These are phyloP conservation scores for Boletellus emodensis DNA, from an alignment of 768 basidiomycete genomes.

Conservation along the genomic window DNA sequence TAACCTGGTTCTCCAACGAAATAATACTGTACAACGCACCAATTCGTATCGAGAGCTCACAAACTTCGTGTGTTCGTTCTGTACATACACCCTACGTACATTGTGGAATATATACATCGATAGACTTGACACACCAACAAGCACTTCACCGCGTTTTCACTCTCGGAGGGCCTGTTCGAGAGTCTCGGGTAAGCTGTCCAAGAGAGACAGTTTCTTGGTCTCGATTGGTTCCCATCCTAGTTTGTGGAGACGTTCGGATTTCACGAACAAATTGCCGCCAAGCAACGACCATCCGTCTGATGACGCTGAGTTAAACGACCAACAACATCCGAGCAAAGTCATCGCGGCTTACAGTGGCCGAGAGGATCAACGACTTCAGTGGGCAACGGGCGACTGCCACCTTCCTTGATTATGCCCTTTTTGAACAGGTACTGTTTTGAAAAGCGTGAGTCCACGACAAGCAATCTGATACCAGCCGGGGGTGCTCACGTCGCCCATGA, in stretches of 20 bases:
- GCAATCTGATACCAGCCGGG: background rate
- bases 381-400: slow-evolving; percentile 33
- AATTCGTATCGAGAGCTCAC: background rate
- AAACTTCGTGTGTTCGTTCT: slow-evolving; percentile 4
- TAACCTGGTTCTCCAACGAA: background rate
- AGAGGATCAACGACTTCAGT: slow-evolving; percentile 33
- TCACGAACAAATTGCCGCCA: slow-evolving; percentile 37
- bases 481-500: slow-evolving; percentile 36
- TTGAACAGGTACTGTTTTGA: slow-evolving; percentile 29
- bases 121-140: background rate
- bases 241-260: slow-evolving; percentile 32
- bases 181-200: slow-evolving; percentile 30
- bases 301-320: background rate
- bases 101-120: slow-evolving; percentile 1
- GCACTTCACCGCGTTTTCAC: background rate
- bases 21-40: slow-evolving; percentile 2
- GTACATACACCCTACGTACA: slow-evolving; percentile 3
- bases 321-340: background rate
- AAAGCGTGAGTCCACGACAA: background rate
- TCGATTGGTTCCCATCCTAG: slow-evolving; percentile 39
- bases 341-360: slow-evolving; percentile 35
- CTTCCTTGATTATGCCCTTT: slow-evolving; percentile 32
- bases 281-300: slow-evolving; percentile 40
- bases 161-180: slow-evolving; percentile 21
- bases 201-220: slow-evolving; percentile 23